A percentile compares a stretch with the other conserved stretches of the same genome.
phyloP scores from a whole-genome alignment of 2,329 filamentous ascomycete species.

The Penicillium thymicola region DNA sequence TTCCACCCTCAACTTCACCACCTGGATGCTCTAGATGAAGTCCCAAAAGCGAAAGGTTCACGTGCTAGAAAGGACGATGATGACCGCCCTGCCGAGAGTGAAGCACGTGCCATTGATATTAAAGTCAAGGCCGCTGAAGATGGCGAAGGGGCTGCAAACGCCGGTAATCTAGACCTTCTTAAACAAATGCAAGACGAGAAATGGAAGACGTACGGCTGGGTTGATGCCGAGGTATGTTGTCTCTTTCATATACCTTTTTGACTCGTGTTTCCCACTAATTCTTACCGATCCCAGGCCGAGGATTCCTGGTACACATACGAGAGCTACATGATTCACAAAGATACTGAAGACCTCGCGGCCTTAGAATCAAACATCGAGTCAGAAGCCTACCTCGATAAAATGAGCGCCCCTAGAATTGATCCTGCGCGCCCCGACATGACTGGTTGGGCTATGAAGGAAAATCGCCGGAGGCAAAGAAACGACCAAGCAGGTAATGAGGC shows the following conservation, averaged over 20 bases:
- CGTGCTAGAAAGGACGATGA: conserved; percentile 44
- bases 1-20: conserved; percentile 91
- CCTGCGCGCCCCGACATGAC: conserved; percentile 43
- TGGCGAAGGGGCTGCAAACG: conserved; percentile 60
- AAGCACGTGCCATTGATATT: conserved; percentile 78
- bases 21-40: conserved; percentile 77
- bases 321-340: conserved; percentile 62
- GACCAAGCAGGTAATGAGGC: conserved; percentile 17
- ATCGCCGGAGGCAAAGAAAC: conserved; percentile 35
- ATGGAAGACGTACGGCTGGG: conserved; percentile 76
- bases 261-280: conserved; percentile 10
- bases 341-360: conserved; percentile 44
- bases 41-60: conserved; percentile 41
- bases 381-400: conserved; percentile 60
- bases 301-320: conserved; percentile 74
- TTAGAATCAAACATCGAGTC: conserved; percentile 56
- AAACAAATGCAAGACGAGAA: conserved; percentile 74
- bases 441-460: conserved; percentile 45
- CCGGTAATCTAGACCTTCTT: conserved; percentile 73
- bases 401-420: conserved; percentile 55
- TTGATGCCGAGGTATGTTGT: conserved; percentile 35
- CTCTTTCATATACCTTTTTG: neutral
- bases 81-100: conserved; percentile 45
- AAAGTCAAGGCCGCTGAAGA: conserved; percentile 75
- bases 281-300: conserved; percentile 45